Conservation (phyloP, 2,329 filamentous ascomycete genomes). For the Drechslerella dactyloides region DNA sequence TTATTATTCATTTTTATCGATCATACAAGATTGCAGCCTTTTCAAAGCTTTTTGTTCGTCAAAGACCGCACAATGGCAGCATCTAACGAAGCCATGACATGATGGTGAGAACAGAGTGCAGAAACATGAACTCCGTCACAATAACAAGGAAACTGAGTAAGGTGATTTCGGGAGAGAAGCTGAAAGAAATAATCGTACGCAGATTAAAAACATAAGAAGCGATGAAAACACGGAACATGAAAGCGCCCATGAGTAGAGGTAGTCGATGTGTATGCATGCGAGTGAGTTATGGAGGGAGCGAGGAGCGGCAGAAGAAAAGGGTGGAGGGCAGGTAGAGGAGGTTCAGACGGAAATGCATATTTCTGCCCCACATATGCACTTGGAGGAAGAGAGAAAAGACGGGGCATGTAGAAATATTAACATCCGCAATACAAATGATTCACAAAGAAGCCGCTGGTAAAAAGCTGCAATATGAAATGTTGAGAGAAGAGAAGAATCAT, state of each 20-base stretch:
- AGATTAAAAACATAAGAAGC: conserved; percentile 40
- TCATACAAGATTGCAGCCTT: conserved; percentile 35
- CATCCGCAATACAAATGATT: not conserved
- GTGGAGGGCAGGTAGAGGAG: not conserved
- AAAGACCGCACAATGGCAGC: conserved; percentile 17
- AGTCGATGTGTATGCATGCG: conserved; percentile 13
- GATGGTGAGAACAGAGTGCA: conserved; percentile 17
- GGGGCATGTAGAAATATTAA: not conserved
- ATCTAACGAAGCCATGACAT: conserved; percentile 29
- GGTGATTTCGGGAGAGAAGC: conserved; percentile 19
- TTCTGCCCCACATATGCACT: not conserved
- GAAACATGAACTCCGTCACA: conserved; percentile 36
- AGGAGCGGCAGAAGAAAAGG: not conserved
- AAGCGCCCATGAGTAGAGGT: conserved; percentile 21
- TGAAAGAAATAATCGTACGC: conserved; percentile 27
- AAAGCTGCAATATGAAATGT: not conserved
- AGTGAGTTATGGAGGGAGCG: not conserved
- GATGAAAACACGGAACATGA: conserved; percentile 14
- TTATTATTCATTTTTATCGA: conserved; percentile 24
- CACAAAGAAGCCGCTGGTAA: not conserved
- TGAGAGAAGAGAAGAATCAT: conserved; percentile 21
- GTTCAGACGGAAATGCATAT: not conserved
- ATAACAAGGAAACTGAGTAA: conserved; percentile 11
- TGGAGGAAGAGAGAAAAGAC: not conserved
- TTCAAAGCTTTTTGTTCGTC: conserved; percentile 37